These are phyloP conservation scores for Glycine latifolia DNA, from an alignment of 306 rosid genomes.

Conservation along the genomic window DNA sequence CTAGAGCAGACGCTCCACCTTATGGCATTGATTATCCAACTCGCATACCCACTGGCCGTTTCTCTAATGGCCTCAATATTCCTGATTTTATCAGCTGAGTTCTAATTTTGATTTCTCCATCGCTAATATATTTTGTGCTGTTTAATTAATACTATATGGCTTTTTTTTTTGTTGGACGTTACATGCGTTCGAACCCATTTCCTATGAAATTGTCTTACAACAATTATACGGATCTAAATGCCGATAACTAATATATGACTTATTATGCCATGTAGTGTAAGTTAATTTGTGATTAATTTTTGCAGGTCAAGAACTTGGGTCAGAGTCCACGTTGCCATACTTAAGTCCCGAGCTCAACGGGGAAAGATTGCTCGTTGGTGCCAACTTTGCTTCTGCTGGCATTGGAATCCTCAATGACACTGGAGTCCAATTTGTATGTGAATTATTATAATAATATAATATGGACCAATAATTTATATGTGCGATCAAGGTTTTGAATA, in stretches of 20 bases:
- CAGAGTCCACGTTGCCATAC: slow-evolving; percentile 62
- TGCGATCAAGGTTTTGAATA: too few relatives aligned
- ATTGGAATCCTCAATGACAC: slow-evolving; percentile 71
- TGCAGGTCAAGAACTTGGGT: slow-evolving; percentile 58
- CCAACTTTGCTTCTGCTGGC: slow-evolving; percentile 77
- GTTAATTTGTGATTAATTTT: background rate
- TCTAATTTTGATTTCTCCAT: background rate
- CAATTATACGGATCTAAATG: too few relatives aligned
- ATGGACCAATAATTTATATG: too few relatives aligned
- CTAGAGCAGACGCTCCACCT: slow-evolving; percentile 62
- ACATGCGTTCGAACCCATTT: too few relatives aligned
- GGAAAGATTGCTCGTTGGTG: slow-evolving; percentile 59
- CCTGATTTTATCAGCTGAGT: slow-evolving; percentile 58
- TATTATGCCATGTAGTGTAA: background rate
- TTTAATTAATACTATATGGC: too few relatives aligned
- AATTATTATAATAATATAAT: too few relatives aligned
- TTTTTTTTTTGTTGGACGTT: too few relatives aligned
- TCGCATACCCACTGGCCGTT: slow-evolving; percentile 55
- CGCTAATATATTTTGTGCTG: too few relatives aligned
- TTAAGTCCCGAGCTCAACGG: slow-evolving; percentile 62
- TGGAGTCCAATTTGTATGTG: slow-evolving; percentile 66
- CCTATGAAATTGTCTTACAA: too few relatives aligned
- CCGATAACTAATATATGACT: too few relatives aligned
- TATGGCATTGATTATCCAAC: slow-evolving; percentile 62
- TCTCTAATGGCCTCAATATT: slow-evolving; percentile 65